Base-by-base conservation (phyloP, 2,329 filamentous ascomycete species). In the Periconia sp. region DNA sequence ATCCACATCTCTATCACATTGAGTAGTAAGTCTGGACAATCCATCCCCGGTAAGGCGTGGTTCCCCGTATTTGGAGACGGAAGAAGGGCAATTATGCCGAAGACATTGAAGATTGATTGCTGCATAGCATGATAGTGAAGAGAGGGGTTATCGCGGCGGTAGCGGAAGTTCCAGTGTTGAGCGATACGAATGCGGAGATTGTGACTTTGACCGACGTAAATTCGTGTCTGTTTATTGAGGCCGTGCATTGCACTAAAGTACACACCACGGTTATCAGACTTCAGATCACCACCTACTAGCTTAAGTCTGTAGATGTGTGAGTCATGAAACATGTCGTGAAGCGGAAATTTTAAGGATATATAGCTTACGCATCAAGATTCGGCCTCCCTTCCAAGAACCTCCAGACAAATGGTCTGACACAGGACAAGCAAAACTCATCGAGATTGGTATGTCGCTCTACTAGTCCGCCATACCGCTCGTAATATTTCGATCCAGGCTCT, bases 1-100 rank as follows among this genome's bases (percentile, higher is more conserved):
- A 67, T 68, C 68, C 70, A 73, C 68, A 71, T 71, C 47, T 74
- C 71, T 15, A 73, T 42, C 6, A 74, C 42, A 52, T 73, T 73
- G 11, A 72, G 41, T 2, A 72, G 18, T 2, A 73, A 35, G 2
- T 52, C 60, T 3, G 61, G 61, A 20, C 57, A 56, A 11, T 71
- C 69, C 63, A 68, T 68, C 0, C 66, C 66, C 0, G 59, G 60
- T 6, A 65, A 42, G 7, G 42, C 40, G 10, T 59, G 55, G 19
- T 57, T 57, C 8, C 47, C 57, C 50, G 50, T 56, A 11, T 43
- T 45, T 3, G 46, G 46, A 1, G 49, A 45, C 0, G 66, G 67
- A 0, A 69, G 35, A 1, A 51, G 42, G 2, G 64, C 64, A 1
- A 73, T 50, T 6, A 65, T 47, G 2, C 64, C 63, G 18, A 71